phyloP scores from a whole-genome alignment of 768 basidiomycete species.

The Hericium rajendrae region DNA sequence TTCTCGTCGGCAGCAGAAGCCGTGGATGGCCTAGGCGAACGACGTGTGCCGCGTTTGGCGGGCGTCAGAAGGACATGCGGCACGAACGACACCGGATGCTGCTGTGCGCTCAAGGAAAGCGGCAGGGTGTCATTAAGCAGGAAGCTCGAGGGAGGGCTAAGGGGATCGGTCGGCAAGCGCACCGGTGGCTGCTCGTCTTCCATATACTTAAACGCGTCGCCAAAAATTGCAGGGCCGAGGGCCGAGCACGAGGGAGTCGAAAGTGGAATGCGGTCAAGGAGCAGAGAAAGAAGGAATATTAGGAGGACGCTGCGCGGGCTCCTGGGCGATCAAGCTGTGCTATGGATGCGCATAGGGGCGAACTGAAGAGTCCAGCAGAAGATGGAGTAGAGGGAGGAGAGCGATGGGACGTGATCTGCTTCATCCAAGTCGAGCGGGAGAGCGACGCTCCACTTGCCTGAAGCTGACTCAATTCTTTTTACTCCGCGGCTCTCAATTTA shows the following conservation, averaged over 20 bases:
- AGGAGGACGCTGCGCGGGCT: background rate
- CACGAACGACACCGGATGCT: conserved; percentile 20
- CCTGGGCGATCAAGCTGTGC: background rate
- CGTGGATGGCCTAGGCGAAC: conserved; percentile 30
- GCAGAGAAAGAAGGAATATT: background rate
- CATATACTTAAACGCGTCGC: background rate
- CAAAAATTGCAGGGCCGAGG: background rate
- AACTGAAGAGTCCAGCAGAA: background rate
- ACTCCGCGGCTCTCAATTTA: background rate
- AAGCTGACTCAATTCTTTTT: background rate
- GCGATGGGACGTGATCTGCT: background rate
- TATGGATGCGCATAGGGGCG: background rate
- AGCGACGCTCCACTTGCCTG: background rate
- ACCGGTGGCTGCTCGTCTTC: conserved; percentile 2
- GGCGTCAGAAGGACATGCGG: conserved; percentile 21
- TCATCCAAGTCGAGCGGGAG: too few relatives aligned
- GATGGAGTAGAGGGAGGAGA: background rate
- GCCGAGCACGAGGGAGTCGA: background rate
- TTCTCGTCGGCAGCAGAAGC: conserved; percentile 35
- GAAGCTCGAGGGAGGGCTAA: conserved; percentile 5
- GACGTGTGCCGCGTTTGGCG: conserved; percentile 19
- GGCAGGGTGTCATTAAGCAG: conserved; percentile 15
- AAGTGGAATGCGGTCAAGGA: background rate
- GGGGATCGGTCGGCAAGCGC: conserved; percentile 3
- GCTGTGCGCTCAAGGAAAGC: conserved; percentile 13